Evolutionary conservation across 768 basidiomycete species (phyloP).

Genomic region (Grammothele lineata): DNA sequence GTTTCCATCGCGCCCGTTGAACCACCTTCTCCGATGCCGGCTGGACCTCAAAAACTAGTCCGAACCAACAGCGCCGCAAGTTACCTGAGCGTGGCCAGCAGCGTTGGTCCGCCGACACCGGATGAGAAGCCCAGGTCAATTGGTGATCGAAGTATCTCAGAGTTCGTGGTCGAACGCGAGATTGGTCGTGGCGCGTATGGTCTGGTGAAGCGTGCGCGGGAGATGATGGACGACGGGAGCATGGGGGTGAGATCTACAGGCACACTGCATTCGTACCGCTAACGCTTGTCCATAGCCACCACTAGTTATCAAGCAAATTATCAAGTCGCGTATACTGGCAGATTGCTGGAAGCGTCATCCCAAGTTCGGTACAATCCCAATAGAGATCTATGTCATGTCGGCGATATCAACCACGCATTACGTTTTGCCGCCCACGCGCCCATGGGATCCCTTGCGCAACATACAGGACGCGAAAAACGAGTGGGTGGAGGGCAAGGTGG

Average conservation of each 20-base stretch:
- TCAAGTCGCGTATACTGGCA: conserved; percentile 96
- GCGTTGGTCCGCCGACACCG: conserved; percentile 65
- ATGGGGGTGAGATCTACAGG: conserved; percentile 64
- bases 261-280: neutral
- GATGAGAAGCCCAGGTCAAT: conserved; percentile 35
- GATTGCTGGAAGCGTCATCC: conserved; percentile 99
- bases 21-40: conserved; percentile 60
- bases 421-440: conserved; percentile 69
- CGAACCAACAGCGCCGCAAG: conserved; percentile 64
- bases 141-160: conserved; percentile 73
- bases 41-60: conserved; percentile 57
- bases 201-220: conserved; percentile 84
- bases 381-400: conserved; percentile 95
- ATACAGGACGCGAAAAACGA: conserved; percentile 28
- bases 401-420: conserved; percentile 80
- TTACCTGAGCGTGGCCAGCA: conserved; percentile 53
- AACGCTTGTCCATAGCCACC: conserved; percentile 54
- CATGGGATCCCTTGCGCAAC: conserved; percentile 77
- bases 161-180: conserved; percentile 82
- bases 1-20: conserved; percentile 76
- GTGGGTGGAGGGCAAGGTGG: conserved; percentile 67
- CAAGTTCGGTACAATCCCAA: conserved; percentile 91
- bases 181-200: conserved; percentile 96
- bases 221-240: conserved; percentile 67
- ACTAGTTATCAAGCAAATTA: conserved; percentile 95